Evolutionary conservation across 371 early-diverging fungal species (phyloP), one percentile per base, ranked within the genome.

Genomic region (Catenaria anguillulae): DNA sequence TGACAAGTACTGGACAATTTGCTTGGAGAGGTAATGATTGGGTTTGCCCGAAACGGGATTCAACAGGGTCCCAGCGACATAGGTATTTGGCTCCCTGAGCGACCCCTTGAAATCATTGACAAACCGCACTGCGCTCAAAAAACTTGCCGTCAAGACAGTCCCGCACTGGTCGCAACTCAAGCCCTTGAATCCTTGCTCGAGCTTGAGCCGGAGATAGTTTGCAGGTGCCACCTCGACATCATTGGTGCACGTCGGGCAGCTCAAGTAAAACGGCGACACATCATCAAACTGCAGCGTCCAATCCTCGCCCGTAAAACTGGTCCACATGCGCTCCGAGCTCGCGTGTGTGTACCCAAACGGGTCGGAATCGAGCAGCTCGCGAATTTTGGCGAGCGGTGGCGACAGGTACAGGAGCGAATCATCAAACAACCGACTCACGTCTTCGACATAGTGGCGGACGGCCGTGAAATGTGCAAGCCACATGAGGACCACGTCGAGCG

Each of bases 81-180:
- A 58, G 15, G 31, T 29, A 26, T 58, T 58, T 1, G 10, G 3
- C 21, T 42, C 40, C 24, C 58, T 34, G n/a, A 34, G 21, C 29
- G 36, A 24, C 0, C 58, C 58, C 43, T 42, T 58, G 58, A 58
- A 58, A 31, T 58, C 58, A 31, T 58, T 58, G 36, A 58, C 58
- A 23, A 34, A 58, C 26, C 58, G n/a, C 1, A 58, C 43, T 1
- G 58, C 58, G 8, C 17, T 15, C 26, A 58, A 6, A 24, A 40
- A 42, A 2, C 36, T 15, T 13, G 52, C 8, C 52, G 52, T 50
- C 5, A 50, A 31, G 29, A 50, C 26, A 23, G 52, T 50, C 1
- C 52, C 52, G 19, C 52, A 50, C 10, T 8, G 29, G 15, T 8
- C 52, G 17, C 52, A 50, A 1, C 24, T 6, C 29, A 50, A 29